phyloP scores from a whole-genome alignment of 108 stramenopile genomes.

The Skeletonema potamos region DNA sequence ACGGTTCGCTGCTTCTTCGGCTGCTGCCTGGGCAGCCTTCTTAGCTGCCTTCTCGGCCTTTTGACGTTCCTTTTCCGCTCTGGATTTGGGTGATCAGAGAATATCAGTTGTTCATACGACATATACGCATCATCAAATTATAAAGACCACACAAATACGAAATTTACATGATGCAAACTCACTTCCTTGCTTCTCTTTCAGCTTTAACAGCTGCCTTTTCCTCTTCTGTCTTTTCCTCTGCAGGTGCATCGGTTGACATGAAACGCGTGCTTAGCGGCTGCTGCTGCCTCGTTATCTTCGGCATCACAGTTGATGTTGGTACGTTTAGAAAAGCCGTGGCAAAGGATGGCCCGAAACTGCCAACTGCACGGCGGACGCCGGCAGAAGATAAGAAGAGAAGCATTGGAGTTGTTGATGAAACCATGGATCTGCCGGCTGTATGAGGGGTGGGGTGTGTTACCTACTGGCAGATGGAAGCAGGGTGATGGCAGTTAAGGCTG shows the following conservation, averaged over 20 bases:
- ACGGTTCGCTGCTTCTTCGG: conserved; percentile 60
- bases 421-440: not conserved
- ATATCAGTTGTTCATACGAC: no score
- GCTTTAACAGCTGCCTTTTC: conserved; percentile 77
- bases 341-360: not conserved
- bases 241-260: conserved; percentile 36
- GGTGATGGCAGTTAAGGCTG: not conserved
- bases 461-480: no score
- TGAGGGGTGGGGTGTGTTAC: not conserved
- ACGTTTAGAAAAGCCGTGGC: conserved; percentile 13
- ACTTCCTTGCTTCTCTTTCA: conserved; percentile 76
- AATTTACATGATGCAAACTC: conserved; percentile 20
- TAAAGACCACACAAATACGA: not conserved
- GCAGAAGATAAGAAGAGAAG: conserved; percentile 9
- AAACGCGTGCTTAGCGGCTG: conserved; percentile 6
- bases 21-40: conserved; percentile 66
- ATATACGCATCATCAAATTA: not conserved
- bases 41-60: conserved; percentile 85
- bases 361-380: conserved; percentile 7
- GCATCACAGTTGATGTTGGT: not conserved
- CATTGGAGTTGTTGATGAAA: conserved; percentile 6
- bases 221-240: conserved; percentile 77
- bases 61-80: conserved; percentile 82
- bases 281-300: not conserved
- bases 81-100: conserved; percentile 2